Evolutionary conservation across 441 rosid genomes (phyloP).

Genomic region (Francoa sonchifolia): DNA sequence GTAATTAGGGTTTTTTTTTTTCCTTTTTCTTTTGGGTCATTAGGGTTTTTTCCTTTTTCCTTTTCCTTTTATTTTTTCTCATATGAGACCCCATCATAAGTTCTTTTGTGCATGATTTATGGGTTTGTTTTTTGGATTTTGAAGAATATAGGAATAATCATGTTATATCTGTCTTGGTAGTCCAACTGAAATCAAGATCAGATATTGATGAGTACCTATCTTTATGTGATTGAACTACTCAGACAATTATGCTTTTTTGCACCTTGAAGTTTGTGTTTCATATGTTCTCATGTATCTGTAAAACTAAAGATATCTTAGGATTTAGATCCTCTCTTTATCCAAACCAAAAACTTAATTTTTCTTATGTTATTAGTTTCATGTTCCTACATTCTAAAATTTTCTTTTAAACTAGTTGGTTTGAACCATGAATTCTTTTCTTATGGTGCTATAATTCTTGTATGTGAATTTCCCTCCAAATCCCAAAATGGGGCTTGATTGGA

Average conservation of each 20-base stretch:
- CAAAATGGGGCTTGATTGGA: too few relatives aligned
- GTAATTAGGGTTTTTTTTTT: constrained; percentile 26
- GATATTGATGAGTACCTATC: constrained; percentile 25
- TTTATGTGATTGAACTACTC: constrained; percentile 58
- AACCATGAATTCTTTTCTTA: too few relatives aligned
- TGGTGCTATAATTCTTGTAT: too few relatives aligned
- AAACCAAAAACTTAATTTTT: constrained; percentile 7
- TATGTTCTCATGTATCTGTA: constrained; percentile 17
- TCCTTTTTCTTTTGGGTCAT: constrained; percentile 16
- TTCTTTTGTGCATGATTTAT: constrained; percentile 28
- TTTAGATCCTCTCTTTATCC: constrained; percentile 11
- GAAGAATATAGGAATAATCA: constrained; percentile 18
- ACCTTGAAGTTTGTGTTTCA: constrained; percentile 40
- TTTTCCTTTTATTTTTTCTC: background rate
- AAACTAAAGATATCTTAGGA: constrained; percentile 15
- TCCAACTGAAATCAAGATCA: constrained; percentile 32
- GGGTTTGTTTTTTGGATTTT: constrained; percentile 34
- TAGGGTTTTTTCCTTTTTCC: constrained; percentile 11
- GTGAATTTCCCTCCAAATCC: too few relatives aligned
- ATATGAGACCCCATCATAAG: too few relatives aligned
- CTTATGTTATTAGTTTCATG: too few relatives aligned
- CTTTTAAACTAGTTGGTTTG: too few relatives aligned
- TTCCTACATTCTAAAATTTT: too few relatives aligned
- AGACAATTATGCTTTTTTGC: constrained; percentile 24
- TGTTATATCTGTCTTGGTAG: constrained; percentile 16